Evolutionary conservation across 768 basidiomycete species (phyloP).

Genomic region (Suillus brevipes): DNA sequence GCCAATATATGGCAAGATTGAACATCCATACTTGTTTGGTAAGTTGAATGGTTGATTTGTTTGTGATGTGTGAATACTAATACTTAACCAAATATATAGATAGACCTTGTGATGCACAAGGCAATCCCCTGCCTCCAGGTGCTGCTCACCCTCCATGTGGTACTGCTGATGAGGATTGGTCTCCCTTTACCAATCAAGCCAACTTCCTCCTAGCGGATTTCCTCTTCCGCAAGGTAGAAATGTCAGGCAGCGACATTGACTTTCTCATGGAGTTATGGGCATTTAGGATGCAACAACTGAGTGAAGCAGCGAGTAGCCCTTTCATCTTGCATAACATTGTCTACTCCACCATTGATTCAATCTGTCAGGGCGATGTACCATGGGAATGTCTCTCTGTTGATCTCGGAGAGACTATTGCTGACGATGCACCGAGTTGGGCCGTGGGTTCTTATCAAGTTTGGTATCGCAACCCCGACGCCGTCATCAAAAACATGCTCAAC

Average conservation of each 20-base stretch:
- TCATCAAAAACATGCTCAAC: conserved; percentile 18
- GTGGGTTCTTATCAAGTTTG: conserved; percentile 20
- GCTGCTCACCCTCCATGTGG: neutral
- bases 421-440: neutral
- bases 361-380: conserved; percentile 33
- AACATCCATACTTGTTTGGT: neutral
- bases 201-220: conserved; percentile 22
- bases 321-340: conserved; percentile 34
- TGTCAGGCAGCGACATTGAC: conserved; percentile 27
- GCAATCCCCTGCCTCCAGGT: neutral
- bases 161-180: conserved; percentile 13
- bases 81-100: neutral
- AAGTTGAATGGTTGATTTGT: neutral
- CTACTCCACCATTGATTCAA: conserved; percentile 35
- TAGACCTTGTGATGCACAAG: neutral
- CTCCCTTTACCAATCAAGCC: conserved; percentile 17
- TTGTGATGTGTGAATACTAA: neutral
- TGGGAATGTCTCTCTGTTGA: conserved; percentile 35
- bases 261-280: conserved; percentile 22
- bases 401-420: neutral
- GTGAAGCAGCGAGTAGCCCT: conserved; percentile 21
- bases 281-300: conserved; percentile 6
- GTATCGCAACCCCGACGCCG: conserved; percentile 19
- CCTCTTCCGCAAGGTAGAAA: conserved; percentile 15
- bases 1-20: neutral